Evolutionary conservation across 1,284 basidiomycete species (phyloP).

Genomic region (Tranzscheliella williamsii): DNA sequence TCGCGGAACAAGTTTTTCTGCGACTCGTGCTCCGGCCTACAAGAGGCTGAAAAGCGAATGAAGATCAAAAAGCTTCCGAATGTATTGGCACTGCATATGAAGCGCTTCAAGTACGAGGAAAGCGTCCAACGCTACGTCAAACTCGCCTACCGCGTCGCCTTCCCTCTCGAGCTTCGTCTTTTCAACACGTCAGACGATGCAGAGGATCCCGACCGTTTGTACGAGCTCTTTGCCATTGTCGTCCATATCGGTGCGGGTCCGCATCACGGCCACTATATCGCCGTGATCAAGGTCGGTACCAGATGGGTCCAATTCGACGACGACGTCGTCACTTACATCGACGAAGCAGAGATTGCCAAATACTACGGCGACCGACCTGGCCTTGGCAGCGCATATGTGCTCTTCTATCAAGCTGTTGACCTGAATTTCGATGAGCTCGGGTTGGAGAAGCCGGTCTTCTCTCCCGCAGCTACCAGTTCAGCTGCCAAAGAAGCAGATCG

Average conservation of each 20-base stretch:
- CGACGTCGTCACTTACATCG: constrained; percentile 82
- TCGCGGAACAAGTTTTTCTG: constrained; percentile 99
- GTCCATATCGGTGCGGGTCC: constrained; percentile 96
- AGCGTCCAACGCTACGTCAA: constrained; percentile 86
- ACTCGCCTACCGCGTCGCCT: constrained; percentile 91
- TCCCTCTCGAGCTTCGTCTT: constrained; percentile 87
- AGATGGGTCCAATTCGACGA: constrained; percentile 95
- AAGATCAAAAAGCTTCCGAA: constrained; percentile 96
- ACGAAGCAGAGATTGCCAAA: constrained; percentile 84
- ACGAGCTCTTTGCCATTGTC: constrained; percentile 92
- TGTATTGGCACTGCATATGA: constrained; percentile 89
- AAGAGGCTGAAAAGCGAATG: constrained; percentile 98
- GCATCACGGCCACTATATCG: constrained; percentile 95
- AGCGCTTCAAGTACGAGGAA: constrained; percentile 97
- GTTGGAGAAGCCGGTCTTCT: constrained; percentile 14
- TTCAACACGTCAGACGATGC: constrained; percentile 97
- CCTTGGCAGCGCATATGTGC: constrained; percentile 86
- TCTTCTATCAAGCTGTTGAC: constrained; percentile 94
- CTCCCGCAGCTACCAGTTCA: neutral
- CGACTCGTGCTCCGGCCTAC: constrained; percentile 90
- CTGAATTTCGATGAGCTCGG: constrained; percentile 45
- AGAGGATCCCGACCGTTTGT: constrained; percentile 80
- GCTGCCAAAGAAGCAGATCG: neutral
- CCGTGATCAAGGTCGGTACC: constrained; percentile 80
- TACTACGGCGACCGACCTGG: constrained; percentile 88